Conservation (phyloP, 169 alveolate species). For the Plasmodium vivax region DNA sequence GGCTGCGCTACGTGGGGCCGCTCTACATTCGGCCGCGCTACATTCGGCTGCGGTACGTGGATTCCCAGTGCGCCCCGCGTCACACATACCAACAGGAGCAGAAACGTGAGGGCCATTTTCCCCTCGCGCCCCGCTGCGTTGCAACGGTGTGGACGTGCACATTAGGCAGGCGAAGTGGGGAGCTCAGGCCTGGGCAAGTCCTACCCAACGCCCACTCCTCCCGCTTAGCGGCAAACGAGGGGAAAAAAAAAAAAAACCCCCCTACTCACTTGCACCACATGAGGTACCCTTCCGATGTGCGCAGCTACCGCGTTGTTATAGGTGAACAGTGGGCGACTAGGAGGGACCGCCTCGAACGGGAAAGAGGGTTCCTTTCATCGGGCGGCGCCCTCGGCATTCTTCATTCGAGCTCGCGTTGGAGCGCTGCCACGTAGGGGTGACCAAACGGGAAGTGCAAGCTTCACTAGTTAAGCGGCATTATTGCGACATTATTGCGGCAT, state of each 20-base stretch:
- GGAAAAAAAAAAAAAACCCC: background rate
- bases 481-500: background rate
- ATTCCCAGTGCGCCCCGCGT: background rate
- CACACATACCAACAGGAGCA: background rate
- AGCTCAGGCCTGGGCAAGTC: background rate
- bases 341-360: background rate
- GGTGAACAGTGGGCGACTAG: background rate
- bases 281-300: background rate
- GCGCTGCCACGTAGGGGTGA: background rate
- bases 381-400: background rate
- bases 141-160: background rate
- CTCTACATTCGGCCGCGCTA: background rate
- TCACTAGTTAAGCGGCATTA: background rate
- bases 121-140: background rate
- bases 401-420: background rate
- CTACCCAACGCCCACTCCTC: background rate
- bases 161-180: background rate
- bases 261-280: background rate
- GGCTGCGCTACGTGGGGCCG: background rate
- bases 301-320: background rate
- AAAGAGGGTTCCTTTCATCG: background rate
- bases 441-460: background rate
- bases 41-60: background rate
- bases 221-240: background rate
- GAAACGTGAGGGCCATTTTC: constrained; percentile 8